These are phyloP conservation scores for Komagataella ulmi DNA, from an alignment of 805 yeast species.

Conservation along the genomic window DNA sequence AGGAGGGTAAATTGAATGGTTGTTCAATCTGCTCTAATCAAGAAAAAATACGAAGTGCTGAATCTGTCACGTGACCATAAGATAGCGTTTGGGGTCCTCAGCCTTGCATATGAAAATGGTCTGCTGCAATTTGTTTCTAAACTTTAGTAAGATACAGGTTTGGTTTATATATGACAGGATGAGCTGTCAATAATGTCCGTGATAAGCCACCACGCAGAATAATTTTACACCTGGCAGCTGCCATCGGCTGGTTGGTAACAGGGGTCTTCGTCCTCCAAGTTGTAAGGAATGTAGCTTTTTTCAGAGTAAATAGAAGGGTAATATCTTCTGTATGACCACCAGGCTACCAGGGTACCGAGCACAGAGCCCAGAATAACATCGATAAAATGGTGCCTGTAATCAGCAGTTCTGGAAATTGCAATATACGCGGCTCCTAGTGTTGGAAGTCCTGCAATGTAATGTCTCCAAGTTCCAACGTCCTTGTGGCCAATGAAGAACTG, in stretches of 20 bases:
- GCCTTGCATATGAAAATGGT: not conserved
- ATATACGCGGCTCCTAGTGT: conserved; percentile 56
- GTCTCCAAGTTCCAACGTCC: conserved; percentile 51
- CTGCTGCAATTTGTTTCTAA: not conserved
- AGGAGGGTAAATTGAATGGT: not conserved
- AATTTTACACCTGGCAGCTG: not conserved
- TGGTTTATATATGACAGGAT: not conserved
- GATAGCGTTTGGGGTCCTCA: not conserved
- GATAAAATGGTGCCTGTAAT: conserved; percentile 85
- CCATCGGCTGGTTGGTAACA: not conserved
- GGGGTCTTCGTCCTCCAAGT: conserved; percentile 8
- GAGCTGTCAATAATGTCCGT: not conserved
- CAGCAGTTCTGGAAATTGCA: conserved; percentile 81
- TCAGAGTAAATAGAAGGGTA: conserved; percentile 27
- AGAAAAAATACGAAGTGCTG: not conserved
- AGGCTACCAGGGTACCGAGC: conserved; percentile 52
- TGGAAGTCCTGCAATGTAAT: conserved; percentile 39
- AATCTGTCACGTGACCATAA: not conserved
- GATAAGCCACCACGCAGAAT: not conserved
- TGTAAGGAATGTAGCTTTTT: conserved; percentile 26
- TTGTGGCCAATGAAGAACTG: conserved; percentile 32
- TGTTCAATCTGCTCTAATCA: not conserved
- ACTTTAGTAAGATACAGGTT: not conserved
- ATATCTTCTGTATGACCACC: conserved; percentile 38
- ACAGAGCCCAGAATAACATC: conserved; percentile 68